Conservation (phyloP, 345 rosid species). For the Microcos paniculata region DNA sequence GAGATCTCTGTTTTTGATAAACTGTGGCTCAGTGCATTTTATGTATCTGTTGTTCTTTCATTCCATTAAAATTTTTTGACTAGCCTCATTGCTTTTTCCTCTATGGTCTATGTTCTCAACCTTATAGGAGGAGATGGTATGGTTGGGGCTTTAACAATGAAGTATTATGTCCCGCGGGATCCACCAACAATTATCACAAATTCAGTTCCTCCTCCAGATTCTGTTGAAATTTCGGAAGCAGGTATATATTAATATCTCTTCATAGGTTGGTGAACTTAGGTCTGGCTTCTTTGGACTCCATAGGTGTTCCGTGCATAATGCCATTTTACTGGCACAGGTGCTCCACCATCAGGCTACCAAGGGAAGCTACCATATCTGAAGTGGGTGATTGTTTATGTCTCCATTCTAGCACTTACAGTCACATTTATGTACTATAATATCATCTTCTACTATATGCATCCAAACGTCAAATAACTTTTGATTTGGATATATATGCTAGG, state of each 20-base stretch:
- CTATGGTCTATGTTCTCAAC: conserved; percentile 12
- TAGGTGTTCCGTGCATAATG: conserved; percentile 4
- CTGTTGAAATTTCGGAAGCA: conserved; percentile 32
- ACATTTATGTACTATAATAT: neutral
- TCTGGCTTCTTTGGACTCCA: conserved; percentile 14
- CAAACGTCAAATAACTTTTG: neutral
- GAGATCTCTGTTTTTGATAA: neutral
- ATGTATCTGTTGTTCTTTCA: conserved; percentile 8
- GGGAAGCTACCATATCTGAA: conserved; percentile 36
- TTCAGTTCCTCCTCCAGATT: conserved; percentile 15
- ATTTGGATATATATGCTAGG: neutral
- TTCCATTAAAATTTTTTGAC: conserved; percentile 19
- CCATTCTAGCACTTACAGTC: neutral
- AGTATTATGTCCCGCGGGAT: conserved; percentile 19
- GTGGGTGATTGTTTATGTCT: conserved; percentile 32
- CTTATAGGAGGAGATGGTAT: conserved; percentile 25
- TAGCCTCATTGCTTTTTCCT: neutral
- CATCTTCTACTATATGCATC: neutral
- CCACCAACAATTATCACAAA: conserved; percentile 7
- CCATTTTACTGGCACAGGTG: conserved; percentile 42
- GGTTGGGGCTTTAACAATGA: conserved; percentile 17
- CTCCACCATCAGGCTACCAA: conserved; percentile 29
- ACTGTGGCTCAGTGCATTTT: neutral
- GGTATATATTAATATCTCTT: conserved; percentile 33
- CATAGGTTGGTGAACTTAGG: conserved; percentile 12